Percentiles rank a stretch among this genome's conserved stretches.
phyloP scores from a whole-genome alignment of 139 green algal genomes.

The Coccomyxa sp. region DNA sequence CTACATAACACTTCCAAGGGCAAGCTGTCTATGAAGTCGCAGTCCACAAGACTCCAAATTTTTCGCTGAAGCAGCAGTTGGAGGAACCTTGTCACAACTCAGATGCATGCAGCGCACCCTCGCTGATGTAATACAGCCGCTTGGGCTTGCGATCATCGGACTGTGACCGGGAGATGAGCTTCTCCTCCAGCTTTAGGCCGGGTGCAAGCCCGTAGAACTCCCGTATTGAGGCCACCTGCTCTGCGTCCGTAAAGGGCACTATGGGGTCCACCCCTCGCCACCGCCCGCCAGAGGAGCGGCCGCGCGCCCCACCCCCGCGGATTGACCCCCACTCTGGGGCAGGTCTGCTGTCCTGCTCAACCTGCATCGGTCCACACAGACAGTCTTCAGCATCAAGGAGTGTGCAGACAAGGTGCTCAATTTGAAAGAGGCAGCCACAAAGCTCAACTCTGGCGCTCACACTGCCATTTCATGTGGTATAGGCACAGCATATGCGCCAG shows the following conservation, averaged over 20 bases:
- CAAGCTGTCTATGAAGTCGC: too few species aligned
- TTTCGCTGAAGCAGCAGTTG: neutral
- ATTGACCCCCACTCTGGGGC: conserved; percentile 17
- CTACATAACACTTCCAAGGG: too few species aligned
- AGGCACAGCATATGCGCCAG: too few species aligned
- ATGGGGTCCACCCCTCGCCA: conserved; percentile 54
- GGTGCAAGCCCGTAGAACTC: conserved; percentile 66
- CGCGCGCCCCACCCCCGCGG: conserved; percentile 14
- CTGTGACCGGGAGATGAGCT: conserved; percentile 45
- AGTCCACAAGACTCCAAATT: neutral
- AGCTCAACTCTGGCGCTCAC: too few species aligned
- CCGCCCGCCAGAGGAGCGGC: conserved; percentile 8
- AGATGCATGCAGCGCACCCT: conserved; percentile 25
- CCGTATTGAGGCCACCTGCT: conserved; percentile 34
- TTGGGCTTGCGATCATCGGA: conserved; percentile 49
- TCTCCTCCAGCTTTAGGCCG: conserved; percentile 46
- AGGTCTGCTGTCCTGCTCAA: neutral
- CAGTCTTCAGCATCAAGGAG: too few species aligned
- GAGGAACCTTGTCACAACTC: neutral
- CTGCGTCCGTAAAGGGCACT: conserved; percentile 40
- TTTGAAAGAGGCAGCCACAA: too few species aligned
- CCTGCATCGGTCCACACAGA: neutral
- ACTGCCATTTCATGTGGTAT: too few species aligned
- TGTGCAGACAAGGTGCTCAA: too few species aligned
- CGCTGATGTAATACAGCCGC: conserved; percentile 58